Evolutionary conservation across 176 grass and related monocot species (phyloP).

Genomic region (Triticum timopheevii): DNA sequence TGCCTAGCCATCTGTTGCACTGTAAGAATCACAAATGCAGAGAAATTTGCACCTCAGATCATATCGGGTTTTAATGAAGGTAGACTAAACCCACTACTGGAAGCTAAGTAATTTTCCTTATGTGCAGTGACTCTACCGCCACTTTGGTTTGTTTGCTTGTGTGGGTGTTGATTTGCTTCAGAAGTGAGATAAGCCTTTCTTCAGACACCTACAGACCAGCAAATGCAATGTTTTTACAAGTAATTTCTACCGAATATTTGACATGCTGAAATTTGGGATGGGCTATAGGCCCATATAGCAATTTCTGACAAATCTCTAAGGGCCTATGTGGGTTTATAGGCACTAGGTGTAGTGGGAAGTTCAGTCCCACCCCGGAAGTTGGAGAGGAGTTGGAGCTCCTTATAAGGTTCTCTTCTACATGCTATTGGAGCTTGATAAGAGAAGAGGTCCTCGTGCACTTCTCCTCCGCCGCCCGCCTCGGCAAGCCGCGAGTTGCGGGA

Average conservation of each 20-base stretch:
- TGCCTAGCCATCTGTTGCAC: background rate
- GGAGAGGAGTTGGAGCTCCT: too few species aligned
- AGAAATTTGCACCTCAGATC: background rate
- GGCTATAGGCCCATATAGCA: too few species aligned
- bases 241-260: background rate
- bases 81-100: too few species aligned
- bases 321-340: too few species aligned
- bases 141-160: slow-evolving; percentile 86
- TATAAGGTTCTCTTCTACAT: too few species aligned
- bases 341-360: too few species aligned
- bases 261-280: background rate
- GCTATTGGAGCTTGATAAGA: too few species aligned
- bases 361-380: too few species aligned
- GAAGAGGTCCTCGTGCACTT: too few species aligned
- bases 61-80: background rate
- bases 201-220: slow-evolving; percentile 64
- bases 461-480: too few species aligned
- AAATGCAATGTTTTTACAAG: background rate
- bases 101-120: background rate
- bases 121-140: slow-evolving; percentile 36
- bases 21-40: background rate
- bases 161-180: slow-evolving; percentile 84
- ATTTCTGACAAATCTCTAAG: too few species aligned
- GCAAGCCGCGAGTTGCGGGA: too few species aligned
- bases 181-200: slow-evolving; percentile 74